These are phyloP conservation scores for Chaetomium sp. DNA, from an alignment of 2,329 filamentous ascomycete genomes.

Conservation along the genomic window DNA sequence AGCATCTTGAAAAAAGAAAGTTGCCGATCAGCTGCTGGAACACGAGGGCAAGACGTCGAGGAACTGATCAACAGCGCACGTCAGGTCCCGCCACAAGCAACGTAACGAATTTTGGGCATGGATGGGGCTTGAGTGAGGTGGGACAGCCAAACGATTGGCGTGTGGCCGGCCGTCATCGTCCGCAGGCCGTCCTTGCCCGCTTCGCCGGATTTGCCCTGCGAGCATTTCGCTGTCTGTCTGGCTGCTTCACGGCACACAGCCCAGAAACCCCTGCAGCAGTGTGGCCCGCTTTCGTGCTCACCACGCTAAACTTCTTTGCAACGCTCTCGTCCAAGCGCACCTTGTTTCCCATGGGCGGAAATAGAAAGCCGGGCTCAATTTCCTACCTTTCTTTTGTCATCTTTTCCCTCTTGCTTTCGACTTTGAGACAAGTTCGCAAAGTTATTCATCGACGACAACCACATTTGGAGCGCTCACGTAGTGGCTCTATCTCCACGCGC, in stretches of 20 bases:
- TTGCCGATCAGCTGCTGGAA: background rate
- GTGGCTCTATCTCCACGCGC: no score
- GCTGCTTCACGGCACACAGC: background rate
- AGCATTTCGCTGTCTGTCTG: background rate
- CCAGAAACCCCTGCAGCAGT: background rate
- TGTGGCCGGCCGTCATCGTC: background rate
- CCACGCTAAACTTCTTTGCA: background rate
- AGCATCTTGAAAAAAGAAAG: background rate
- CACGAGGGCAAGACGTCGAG: background rate
- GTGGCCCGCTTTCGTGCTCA: background rate
- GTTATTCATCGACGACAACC: no score
- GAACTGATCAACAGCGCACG: background rate
- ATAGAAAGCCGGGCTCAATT: slow-evolving; percentile 10
- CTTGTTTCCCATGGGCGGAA: background rate
- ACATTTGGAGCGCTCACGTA: no score
- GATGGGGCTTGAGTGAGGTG: background rate
- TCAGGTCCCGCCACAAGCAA: background rate
- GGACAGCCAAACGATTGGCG: background rate
- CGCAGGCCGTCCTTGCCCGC: slow-evolving; percentile 1
- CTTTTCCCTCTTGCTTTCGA: background rate
- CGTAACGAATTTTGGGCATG: background rate
- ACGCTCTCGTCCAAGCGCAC: slow-evolving; percentile 3
- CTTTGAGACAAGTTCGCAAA: background rate
- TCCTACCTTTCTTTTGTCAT: background rate
- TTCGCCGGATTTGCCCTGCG: slow-evolving; percentile 3